phyloP scores from a whole-genome alignment of 345 rosid species.

The Iberis pinnata region DNA sequence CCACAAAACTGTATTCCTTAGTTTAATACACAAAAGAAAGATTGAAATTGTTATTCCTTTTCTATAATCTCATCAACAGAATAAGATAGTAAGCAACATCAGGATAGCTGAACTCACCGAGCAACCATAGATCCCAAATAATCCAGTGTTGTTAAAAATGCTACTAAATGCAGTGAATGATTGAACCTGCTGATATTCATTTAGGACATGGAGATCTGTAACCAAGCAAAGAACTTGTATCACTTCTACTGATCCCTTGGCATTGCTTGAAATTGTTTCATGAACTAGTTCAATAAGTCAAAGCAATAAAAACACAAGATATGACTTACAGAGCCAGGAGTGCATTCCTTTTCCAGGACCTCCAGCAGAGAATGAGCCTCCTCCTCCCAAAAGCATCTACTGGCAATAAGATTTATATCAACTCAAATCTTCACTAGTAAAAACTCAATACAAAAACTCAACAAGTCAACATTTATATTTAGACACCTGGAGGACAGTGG shows the following conservation, averaged over 20 bases:
- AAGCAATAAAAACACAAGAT: background rate
- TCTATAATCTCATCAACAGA: too few species aligned
- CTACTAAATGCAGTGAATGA: slow-evolving; percentile 73
- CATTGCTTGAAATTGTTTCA: background rate
- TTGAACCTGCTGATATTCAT: slow-evolving; percentile 48
- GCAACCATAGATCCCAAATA: slow-evolving; percentile 72
- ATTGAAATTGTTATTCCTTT: too few species aligned
- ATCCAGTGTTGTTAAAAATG: slow-evolving; percentile 54
- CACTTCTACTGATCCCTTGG: slow-evolving; percentile 1
- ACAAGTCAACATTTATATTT: background rate
- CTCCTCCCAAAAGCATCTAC: slow-evolving; percentile 95
- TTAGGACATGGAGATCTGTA: slow-evolving; percentile 54
- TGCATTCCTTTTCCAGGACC: slow-evolving; percentile 99
- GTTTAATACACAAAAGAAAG: background rate
- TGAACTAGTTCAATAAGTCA: background rate
- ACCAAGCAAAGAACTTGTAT: slow-evolving; percentile 17
- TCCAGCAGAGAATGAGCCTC: slow-evolving; percentile 95
- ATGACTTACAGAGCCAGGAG: slow-evolving; percentile 76
- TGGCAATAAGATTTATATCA: slow-evolving; percentile 1
- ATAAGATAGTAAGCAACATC: background rate
- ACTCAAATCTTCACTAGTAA: background rate
- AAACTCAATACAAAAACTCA: background rate
- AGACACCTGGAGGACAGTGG: slow-evolving; percentile 72
- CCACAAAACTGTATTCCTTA: background rate
- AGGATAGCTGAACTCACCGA: slow-evolving; percentile 41